Base-by-base conservation (phyloP, 2,329 filamentous ascomycete species). In the Gremmenia infestans region DNA sequence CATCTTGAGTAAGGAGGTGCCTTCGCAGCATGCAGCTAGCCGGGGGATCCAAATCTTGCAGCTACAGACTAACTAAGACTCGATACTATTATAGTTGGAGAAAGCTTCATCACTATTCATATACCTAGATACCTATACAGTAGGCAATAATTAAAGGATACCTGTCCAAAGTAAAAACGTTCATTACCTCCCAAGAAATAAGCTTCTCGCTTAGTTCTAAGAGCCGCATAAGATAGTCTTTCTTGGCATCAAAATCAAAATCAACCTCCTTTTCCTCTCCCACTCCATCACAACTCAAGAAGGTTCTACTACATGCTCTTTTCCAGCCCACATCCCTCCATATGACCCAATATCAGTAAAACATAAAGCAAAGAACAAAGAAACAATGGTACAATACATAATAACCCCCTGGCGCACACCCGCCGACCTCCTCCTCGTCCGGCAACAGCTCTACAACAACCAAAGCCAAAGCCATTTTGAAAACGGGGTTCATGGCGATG, bases 381-480 rank as follows among this genome's bases (percentile, higher is more conserved):
- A 11, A 36, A 54, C 19, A 11, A 88, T 88, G 85, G 82, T 87
- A 28, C 82, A 85, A 67, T 89, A 88, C 72, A 78, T 86, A 60
- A 83, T 88, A 66, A 90, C 87, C 53, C 87, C 87, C 36, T 91
- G 88, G 88, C 84, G 86, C 61, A 74, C 81, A 70, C 79, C 78
- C 53, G 68, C 73, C 56, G 87, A 91, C 69, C 81, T 92, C 58
- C 78, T 90, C 55, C 71, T 75, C 49, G 81, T 91, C 53, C 81
- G 87, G 58, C 70, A 74, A 52, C 80, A 86, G 63, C 80, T 92
- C 63, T 91, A 88, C 70, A 56, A 57, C 53, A 59, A 11, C 28
- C 28, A 32, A 3, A 11, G 3, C 28, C 28, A 32, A 3, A 32
- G 8, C 28, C 9, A 11, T 4, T 11, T 2, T 53, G 52, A 60